Base-by-base conservation (phyloP, 768 basidiomycete genomes). In the Auriscalpium vulgare region DNA sequence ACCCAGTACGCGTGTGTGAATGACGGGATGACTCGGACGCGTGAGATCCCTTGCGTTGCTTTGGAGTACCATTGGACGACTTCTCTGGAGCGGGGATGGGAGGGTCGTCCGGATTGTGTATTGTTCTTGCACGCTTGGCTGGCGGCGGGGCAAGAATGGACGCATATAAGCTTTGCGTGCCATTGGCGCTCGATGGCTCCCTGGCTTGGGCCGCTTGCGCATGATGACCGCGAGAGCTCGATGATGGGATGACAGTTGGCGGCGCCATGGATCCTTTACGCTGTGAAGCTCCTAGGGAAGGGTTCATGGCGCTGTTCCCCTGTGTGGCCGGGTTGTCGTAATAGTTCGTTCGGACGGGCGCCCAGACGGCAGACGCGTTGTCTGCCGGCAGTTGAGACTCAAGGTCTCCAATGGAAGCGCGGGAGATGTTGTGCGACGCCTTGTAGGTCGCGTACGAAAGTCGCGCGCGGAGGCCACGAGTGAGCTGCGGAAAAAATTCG, bases 371-470 rank as follows among this genome's bases (percentile, higher is more conserved):
- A 54, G 65, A 62, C 45, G 47, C 73, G 54, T 71, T 69, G 64
- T 80, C 77, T 57, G 61, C 65, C 53, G 70, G 72, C 43, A 73
- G 71, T 64, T 83, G 83, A 14, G 80, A 78, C 68, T 92, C 91
- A 48, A 90, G 78, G 59, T 91, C 88, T 64, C 78, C 78, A 50
- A 91, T 72, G 47, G 84, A 75, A 50, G 83, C 73, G 54, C 83
- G 80, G 10, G 84, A 74, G 54, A 88, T 71, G 67, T 89, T 87
- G 69, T 89, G 80, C 13, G 78, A 77, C 5, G 90, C 88, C 72
- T 92, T 92, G 78, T 87, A 91, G 1, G 86, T 85, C 21, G 90
- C 90, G 70, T 90, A 89, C 0, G 87, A 80, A 51, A 93, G 79
- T 62, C 89, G 85, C 63, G 89, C 79, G 59, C 91, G 83, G 55